Evolutionary conservation across 805 yeast species (phyloP), one percentile per base, ranked within the genome.

Genomic region (Metschnikowia colocasiae): DNA sequence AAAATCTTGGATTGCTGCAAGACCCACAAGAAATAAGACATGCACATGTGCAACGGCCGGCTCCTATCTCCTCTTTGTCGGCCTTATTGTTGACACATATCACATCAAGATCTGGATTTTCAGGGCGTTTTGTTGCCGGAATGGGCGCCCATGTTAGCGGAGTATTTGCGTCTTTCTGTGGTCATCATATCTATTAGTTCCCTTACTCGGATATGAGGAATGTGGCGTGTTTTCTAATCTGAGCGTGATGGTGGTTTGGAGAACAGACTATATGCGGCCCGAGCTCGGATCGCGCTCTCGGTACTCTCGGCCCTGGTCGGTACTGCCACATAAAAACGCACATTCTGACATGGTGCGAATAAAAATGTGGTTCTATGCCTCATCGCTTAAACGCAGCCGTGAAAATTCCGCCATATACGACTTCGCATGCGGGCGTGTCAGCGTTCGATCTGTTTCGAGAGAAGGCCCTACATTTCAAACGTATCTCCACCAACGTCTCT

Each of bases 271-370:
- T 39, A 39, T 39, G 34, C 34, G 42, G 20, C 13, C 15, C 18
- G 25, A 29, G 2, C 6, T 39, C 42, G 42, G 34, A 19, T 39
- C 42, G 42, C 13, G 19, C 8, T 39, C 18, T 30, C 34, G 19
- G 34, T 20, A 12, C 42, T 7, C 26, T 39, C 34, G 34, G 42
- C 27, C 32, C 23, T 20, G 9, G 27, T 12, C 25, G 32, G 33
- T 20, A 39, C 42, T 6, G 23, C 19, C 19, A 29, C 33, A 20
- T 16, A 10, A n/a, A 36, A 20, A 39, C 9, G 42, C 34, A 39
- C 42, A 39, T 39, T 39, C 42, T 29, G 42, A 25, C 34, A 12
- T 39, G 42, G 26, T n/a, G 42, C 42, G 34, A 20, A 20, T 15
- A 19, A 13, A 19, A 19, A 29, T 29, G 42, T 29, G 12, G 6